Evolutionary conservation across 208 protist species (phyloP).

Genomic region (Leishmania tropica): DNA sequence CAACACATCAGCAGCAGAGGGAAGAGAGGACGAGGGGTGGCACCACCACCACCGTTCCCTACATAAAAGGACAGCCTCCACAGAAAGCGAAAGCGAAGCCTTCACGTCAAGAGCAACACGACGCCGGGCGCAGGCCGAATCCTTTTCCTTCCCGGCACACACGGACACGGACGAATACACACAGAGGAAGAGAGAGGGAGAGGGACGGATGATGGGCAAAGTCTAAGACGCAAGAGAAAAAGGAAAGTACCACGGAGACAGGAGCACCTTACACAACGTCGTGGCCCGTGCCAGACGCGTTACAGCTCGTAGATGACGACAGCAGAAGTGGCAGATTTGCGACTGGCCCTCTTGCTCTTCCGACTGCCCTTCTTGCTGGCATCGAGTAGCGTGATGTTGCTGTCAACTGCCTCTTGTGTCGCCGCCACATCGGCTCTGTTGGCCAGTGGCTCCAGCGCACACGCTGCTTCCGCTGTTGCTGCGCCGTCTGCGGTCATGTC

Average conservation of each 20-base stretch:
- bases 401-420: not conserved
- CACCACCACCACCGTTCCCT: too few species aligned
- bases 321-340: not conserved
- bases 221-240: not conserved
- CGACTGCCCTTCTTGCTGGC: not conserved
- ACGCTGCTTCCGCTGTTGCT: not conserved
- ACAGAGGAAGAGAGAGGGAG: not conserved
- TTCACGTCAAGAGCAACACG: too few species aligned
- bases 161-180: too few species aligned
- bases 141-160: too few species aligned
- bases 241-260: not conserved
- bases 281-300: not conserved
- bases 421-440: not conserved
- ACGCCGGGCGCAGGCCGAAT: too few species aligned
- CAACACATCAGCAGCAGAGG: not conserved
- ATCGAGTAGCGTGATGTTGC: not conserved
- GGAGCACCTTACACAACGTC: not conserved
- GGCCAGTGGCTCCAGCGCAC: not conserved
- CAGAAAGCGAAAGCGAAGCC: too few species aligned
- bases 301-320: constrained; percentile 1
- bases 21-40: not conserved
- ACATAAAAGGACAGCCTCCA: too few species aligned
- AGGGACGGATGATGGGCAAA: not conserved
- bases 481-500: not conserved
- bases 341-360: not conserved